phyloP scores from a whole-genome alignment of 2,329 filamentous ascomycete genomes.

The Diaporthe citri region DNA sequence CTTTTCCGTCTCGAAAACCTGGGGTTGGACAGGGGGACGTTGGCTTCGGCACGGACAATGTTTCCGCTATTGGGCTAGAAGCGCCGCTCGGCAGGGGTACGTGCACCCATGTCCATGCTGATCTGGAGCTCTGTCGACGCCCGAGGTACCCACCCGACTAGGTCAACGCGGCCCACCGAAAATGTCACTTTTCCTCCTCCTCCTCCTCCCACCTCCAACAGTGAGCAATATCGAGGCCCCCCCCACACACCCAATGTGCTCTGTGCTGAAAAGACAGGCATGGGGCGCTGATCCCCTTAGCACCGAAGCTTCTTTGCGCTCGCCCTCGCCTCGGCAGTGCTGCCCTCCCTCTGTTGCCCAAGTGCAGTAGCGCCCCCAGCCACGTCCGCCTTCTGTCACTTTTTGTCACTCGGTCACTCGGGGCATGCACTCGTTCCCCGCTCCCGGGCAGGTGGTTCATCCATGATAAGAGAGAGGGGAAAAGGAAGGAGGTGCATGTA shows the following conservation, averaged over 20 bases:
- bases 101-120: neutral
- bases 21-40: slow-evolving; percentile 16
- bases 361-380: slow-evolving; percentile 15
- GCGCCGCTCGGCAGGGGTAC: neutral
- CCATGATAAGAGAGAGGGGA: neutral
- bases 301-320: slow-evolving; percentile 9
- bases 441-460: slow-evolving; percentile 16
- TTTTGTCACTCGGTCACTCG: neutral
- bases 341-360: too few relatives aligned
- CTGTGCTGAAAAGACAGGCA: neutral
- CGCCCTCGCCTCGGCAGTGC: slow-evolving; percentile 1
- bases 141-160: neutral
- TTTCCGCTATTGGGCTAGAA: slow-evolving; percentile 18
- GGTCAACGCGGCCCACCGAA: neutral
- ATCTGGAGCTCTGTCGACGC: neutral
- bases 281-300: neutral
- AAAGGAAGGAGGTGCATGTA: too few relatives aligned
- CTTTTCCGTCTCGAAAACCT: neutral
- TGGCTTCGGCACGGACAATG: slow-evolving; percentile 6
- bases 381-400: neutral
- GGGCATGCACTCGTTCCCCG: neutral
- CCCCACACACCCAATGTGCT: neutral
- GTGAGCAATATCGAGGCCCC: slow-evolving; percentile 9
- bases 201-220: neutral
- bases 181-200: neutral